Evolutionary conservation across 163 green algal species (phyloP), one percentile per base, ranked within the genome.

Genomic region (Volvox carteri): DNA sequence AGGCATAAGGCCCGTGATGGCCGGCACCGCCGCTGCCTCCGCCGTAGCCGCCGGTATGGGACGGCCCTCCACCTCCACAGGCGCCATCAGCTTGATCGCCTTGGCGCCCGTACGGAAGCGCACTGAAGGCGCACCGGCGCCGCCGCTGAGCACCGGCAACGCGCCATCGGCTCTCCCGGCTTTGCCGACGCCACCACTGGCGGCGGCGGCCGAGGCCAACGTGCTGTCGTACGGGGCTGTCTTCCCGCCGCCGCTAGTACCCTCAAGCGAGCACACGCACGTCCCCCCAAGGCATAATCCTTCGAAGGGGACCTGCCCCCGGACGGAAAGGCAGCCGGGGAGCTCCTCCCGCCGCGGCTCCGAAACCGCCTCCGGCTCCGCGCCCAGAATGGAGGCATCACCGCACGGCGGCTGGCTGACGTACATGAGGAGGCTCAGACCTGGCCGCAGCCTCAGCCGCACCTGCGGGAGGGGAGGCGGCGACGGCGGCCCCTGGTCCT

Each of bases 331-430:
- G n/a, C n/a, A n/a, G n/a, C n/a, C n/a, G n/a, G n/a, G n/a, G n/a
- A 44, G 9, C 68, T 37, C 37, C 68, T 16, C 37, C 68, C 30
- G 65, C 68, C 35, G 68, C 11, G 35, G 18, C 9, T 23, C 56
- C 56, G 56, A 8, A 11, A 28, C 60, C 12, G 60, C 8, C 18
- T 6, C 9, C 37, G 30, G 7, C 39, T 80, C 44, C 44, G 2
- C 42, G 12, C 28, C 35, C n/a, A 95, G 86, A 35, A 98, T 96
- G 85, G 92, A 94, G 28, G 94, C 95, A 75, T 99, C 97, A 0
- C 97, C 97, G 70, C 97, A 99, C 7, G 97, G 97, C 42, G 94
- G 94, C 87, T 97, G 93, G 89, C 91, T 97, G 37, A 97, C 81
- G 67, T 96, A 96, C 89, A 99, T 93, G 56, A 97, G 93, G 65